Base-by-base conservation (phyloP, 2,329 filamentous ascomycete genomes). In the Lachnellula hyalina region DNA sequence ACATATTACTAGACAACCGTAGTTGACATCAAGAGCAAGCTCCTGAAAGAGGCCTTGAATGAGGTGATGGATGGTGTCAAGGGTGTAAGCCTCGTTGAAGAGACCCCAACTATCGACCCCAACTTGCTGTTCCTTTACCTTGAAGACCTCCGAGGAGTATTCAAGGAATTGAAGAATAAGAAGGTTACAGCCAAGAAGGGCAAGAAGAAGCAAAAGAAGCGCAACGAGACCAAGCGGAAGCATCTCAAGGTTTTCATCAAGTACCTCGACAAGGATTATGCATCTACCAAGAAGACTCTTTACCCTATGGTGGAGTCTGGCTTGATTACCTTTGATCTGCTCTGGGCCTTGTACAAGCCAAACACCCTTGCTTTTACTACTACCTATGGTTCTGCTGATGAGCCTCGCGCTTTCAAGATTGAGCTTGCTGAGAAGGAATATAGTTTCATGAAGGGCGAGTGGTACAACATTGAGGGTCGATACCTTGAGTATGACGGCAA, bases 401-500 rank as follows among this genome's bases (percentile, higher is more conserved):
- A 94, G 63, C 88, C 90, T 2, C 82, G 89, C 15, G 87, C 87
- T 9, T 93, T 95, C 78, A 91, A 89, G 68, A 84, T 93, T 1
- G 89, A 93, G 56, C 81, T 85, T 60, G 85, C 87, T 0, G 84
- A 85, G 64, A 89, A 89, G 61, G 84, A 89, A 49, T 75, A 72
- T 44, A 83, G 78, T 36, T 83, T 92, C 64, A 79, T 88, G 66
- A 85, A 84, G 60, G 89, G 89, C 4, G 80, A 85, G 17, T 93
- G 82, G 72, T 95, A 92, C 71, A 81, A 78, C 61, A 78, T 96
- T 14, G 87, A 93, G 61, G 90, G 86, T 21, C 73, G 78, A 68
- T 96, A 94, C 63, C 80, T 96, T 25, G 90, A 96, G 65, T 96
- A 90, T 58, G 90, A 96, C 63, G 92, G 91, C 54, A 95, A 95